These are phyloP conservation scores for Arthrocladium fulminans DNA, from an alignment of 2,329 filamentous ascomycete species.

Conservation along the genomic window DNA sequence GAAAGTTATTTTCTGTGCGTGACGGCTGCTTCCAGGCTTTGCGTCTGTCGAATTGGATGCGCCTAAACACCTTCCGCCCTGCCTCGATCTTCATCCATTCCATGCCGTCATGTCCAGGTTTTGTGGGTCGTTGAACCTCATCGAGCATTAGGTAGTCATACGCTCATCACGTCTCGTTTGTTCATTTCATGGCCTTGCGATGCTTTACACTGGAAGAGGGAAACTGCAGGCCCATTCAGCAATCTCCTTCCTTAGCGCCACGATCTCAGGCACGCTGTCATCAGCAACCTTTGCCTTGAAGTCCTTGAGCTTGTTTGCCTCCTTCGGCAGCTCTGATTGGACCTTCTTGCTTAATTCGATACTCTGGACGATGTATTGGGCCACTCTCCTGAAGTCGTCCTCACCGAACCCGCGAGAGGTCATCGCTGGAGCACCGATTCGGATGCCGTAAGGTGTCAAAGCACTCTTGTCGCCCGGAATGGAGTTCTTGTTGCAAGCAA, in stretches of 20 bases:
- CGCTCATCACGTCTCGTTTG: background rate
- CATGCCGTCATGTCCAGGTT: too few species aligned
- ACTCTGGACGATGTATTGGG: conserved; percentile 74
- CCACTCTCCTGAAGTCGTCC: conserved; percentile 78
- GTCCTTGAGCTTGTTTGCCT: conserved; percentile 99
- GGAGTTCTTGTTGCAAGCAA: conserved; percentile 99
- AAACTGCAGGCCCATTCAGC: conserved; percentile 76
- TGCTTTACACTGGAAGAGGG: conserved; percentile 73
- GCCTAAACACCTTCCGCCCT: background rate
- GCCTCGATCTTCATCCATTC: too few species aligned
- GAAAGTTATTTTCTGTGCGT: too few species aligned
- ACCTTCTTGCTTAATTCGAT: conserved; percentile 79
- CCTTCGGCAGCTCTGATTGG: conserved; percentile 78
- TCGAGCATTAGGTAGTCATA: background rate
- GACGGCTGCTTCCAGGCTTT: too few species aligned
- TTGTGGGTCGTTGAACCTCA: background rate
- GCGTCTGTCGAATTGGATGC: too few species aligned
- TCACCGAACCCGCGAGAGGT: conserved; percentile 88
- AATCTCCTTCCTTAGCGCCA: conserved; percentile 81
- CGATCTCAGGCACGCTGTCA: conserved; percentile 72
- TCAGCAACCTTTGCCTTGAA: conserved; percentile 86
- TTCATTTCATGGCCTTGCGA: background rate
- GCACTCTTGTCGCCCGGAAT: conserved; percentile 92
- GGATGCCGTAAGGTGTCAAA: conserved; percentile 81
- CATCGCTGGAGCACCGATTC: conserved; percentile 95